A percentile compares a stretch with the other conserved stretches of the same genome.
Conservation (phyloP, 805 yeast genomes). For the Metschnikowia bowlesiae region DNA sequence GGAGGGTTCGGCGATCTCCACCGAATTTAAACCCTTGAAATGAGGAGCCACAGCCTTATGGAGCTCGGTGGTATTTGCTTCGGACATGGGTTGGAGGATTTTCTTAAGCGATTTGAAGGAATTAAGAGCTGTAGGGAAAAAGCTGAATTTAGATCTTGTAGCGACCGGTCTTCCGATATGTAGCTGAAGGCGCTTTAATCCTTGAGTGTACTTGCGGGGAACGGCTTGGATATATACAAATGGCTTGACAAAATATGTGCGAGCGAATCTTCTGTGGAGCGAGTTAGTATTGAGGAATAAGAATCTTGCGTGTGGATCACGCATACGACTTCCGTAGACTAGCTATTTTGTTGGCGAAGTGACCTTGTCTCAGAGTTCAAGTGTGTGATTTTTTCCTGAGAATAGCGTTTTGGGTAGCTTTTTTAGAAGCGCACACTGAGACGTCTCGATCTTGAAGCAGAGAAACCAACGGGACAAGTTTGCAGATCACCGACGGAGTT, state of each 20-base stretch:
- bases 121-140: neutral
- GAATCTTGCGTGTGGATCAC: neutral
- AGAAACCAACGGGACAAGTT: neutral
- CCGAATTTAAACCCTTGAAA: conserved; percentile 78
- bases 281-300: neutral
- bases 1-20: conserved; percentile 73
- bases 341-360: neutral
- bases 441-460: neutral
- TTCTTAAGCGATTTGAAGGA: neutral
- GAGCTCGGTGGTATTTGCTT: conserved; percentile 15
- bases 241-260: conserved; percentile 3
- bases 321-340: neutral
- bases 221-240: conserved; percentile 2
- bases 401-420: conserved; percentile 1
- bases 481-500: neutral
- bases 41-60: conserved; percentile 53
- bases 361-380: neutral
- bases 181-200: neutral
- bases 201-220: neutral
- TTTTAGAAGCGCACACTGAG: conserved; percentile 1
- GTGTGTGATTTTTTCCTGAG: neutral
- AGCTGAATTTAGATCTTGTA: neutral
- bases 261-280: conserved; percentile 2
- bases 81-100: conserved; percentile 12
- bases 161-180: neutral